Conservation (phyloP, 208 protist species). For the Crithidia thermophila region DNA sequence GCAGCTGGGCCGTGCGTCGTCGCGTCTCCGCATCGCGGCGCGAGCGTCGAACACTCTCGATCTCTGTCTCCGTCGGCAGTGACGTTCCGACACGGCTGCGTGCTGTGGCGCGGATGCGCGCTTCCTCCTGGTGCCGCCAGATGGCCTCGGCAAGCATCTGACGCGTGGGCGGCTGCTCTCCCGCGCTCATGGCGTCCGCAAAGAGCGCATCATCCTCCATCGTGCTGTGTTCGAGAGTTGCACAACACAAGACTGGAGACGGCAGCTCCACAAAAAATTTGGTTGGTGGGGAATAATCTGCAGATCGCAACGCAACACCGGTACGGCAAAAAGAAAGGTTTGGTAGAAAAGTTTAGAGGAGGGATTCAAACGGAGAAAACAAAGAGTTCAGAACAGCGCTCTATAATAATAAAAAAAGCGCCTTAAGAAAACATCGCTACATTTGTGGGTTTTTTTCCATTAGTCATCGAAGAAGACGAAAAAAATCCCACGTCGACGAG, state of each 20-base stretch:
- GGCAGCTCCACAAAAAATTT: not conserved
- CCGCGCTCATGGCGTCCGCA: not conserved
- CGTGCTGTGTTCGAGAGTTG: too few relatives aligned
- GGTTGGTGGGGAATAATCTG: too few relatives aligned
- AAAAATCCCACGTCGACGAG: not conserved
- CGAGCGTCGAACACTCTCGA: constrained; percentile 3
- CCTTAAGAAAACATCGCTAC: not conserved
- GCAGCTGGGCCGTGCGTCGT: constrained; percentile 1
- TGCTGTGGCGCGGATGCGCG: not conserved
- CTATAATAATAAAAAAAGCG: not conserved
- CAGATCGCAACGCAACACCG: too few relatives aligned
- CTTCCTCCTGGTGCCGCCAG: not conserved
- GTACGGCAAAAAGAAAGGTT: too few relatives aligned
- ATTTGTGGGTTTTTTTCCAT: too few relatives aligned
- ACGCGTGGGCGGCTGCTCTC: not conserved
- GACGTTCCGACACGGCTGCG: constrained; percentile 7
- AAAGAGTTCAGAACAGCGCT: too few relatives aligned
- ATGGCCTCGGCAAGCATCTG: constrained; percentile 15
- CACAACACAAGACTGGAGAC: too few relatives aligned
- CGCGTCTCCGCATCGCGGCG: not conserved
- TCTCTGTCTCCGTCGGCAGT: constrained; percentile 11
- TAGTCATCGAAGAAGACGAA: too few relatives aligned
- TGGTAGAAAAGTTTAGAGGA: too few relatives aligned
- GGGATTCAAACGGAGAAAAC: not conserved
- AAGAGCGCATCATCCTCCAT: too few relatives aligned